phyloP scores from a whole-genome alignment of 805 yeast genomes.

The Metschnikowia baotianmanensis region DNA sequence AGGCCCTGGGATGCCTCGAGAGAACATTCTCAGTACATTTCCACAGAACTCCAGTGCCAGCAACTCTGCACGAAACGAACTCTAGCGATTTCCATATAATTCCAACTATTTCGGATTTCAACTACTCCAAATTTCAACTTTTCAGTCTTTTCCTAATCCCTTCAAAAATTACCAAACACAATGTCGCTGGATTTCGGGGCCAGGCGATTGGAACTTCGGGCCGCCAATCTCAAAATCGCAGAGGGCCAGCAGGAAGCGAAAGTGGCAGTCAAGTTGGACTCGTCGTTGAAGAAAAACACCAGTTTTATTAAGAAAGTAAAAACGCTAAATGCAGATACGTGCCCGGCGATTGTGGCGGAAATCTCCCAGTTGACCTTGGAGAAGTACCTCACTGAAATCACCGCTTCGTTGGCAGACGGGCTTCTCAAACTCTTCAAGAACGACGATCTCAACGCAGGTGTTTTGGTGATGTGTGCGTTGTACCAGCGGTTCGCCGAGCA shows the following conservation, averaged over 20 bases:
- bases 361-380: slow-evolving; percentile 61
- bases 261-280: slow-evolving; percentile 47
- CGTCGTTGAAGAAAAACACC: slow-evolving; percentile 79
- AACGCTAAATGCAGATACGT: slow-evolving; percentile 52
- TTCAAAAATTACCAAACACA: not conserved
- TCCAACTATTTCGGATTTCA: too few relatives aligned
- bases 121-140: not conserved
- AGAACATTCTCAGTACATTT: too few relatives aligned
- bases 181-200: slow-evolving; percentile 1
- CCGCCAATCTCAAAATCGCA: slow-evolving; percentile 44
- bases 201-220: slow-evolving; percentile 1
- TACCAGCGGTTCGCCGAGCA: slow-evolving; percentile 66
- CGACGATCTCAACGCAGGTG: slow-evolving; percentile 60
- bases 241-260: slow-evolving; percentile 34
- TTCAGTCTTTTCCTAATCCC: too few relatives aligned
- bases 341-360: slow-evolving; percentile 52
- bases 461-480: slow-evolving; percentile 65
- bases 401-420: slow-evolving; percentile 62
- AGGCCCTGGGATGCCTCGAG: too few relatives aligned
- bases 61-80: too few relatives aligned
- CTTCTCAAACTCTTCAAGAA: slow-evolving; percentile 48
- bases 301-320: slow-evolving; percentile 73
- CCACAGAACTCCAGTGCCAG: too few relatives aligned
- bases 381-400: slow-evolving; percentile 71
- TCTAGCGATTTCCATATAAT: too few relatives aligned